Evolutionary conservation across 2,329 filamentous ascomycete genomes (phyloP).

Genomic region (Aspergillus clavatus): DNA sequence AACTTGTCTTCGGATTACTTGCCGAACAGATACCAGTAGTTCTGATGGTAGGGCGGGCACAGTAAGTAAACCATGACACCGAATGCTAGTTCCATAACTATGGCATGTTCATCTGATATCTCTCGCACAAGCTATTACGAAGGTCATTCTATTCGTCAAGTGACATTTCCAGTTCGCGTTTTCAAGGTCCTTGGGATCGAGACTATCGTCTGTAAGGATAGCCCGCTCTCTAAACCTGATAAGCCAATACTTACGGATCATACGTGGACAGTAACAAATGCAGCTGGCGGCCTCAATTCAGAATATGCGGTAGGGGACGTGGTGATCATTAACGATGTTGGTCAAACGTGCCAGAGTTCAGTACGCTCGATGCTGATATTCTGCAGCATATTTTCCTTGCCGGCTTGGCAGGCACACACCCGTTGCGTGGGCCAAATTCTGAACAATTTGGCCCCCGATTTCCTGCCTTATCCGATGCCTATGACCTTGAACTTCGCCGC

Average conservation of each 20-base stretch:
- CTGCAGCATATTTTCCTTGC: constrained; percentile 58
- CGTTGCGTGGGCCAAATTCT: constrained; percentile 58
- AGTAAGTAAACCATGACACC: constrained; percentile 46
- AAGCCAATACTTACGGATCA: background rate
- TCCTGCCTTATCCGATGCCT: constrained; percentile 61
- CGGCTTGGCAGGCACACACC: constrained; percentile 57
- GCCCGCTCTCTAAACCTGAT: background rate
- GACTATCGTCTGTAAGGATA: constrained; percentile 50
- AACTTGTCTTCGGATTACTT: constrained; percentile 60
- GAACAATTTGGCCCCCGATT: constrained; percentile 61
- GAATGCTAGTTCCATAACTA: background rate
- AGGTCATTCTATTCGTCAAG: constrained; percentile 58
- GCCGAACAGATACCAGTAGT: constrained; percentile 54
- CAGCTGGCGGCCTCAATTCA: constrained; percentile 61
- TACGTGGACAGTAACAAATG: constrained; percentile 54
- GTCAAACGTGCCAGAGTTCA: constrained; percentile 12
- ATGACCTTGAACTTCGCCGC: constrained; percentile 57
- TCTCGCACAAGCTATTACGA: constrained; percentile 57
- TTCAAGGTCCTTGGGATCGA: constrained; percentile 59
- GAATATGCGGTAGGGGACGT: constrained; percentile 62
- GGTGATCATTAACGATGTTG: constrained; percentile 59
- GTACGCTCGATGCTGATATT: background rate
- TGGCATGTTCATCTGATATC: constrained; percentile 3
- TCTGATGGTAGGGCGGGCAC: constrained; percentile 60
- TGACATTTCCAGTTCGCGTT: constrained; percentile 61